phyloP scores from a whole-genome alignment of 164 flowering plant species.

The Magnolia kwangsiensis region DNA sequence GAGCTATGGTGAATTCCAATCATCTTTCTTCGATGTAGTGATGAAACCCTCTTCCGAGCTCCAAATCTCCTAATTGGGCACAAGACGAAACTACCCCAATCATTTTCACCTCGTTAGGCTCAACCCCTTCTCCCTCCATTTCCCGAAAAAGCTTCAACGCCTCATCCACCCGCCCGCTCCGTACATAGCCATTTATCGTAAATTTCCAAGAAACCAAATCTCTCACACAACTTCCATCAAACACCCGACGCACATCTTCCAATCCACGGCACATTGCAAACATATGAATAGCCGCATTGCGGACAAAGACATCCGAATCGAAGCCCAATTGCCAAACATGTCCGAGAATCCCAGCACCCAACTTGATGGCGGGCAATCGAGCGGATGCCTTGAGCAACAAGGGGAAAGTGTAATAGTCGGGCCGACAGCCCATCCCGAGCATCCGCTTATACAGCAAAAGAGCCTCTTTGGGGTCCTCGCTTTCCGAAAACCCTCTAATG shows the following conservation, averaged over 20 bases:
- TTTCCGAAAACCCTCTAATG: constrained; percentile 41
- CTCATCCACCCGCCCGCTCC: constrained; percentile 29
- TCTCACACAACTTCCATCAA: constrained; percentile 48
- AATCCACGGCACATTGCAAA: constrained; percentile 29
- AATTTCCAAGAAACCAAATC: constrained; percentile 80
- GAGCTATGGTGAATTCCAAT: too few species aligned
- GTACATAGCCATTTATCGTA: constrained; percentile 64
- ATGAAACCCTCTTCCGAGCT: too few species aligned
- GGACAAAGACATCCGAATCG: constrained; percentile 36
- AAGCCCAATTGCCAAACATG: constrained; percentile 52
- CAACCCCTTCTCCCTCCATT: constrained; percentile 31
- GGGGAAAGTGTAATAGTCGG: constrained; percentile 58
- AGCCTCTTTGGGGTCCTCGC: constrained; percentile 25
- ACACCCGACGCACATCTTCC: constrained; percentile 24
- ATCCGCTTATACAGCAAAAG: constrained; percentile 47
- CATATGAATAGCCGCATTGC: constrained; percentile 45
- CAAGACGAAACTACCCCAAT: too few species aligned
- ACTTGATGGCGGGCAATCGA: constrained; percentile 13
- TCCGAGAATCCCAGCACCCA: constrained; percentile 42
- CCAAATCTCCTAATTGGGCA: too few species aligned
- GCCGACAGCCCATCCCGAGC: constrained; percentile 32
- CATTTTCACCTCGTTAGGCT: too few species aligned
- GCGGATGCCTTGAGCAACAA: constrained; percentile 51
- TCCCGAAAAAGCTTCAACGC: constrained; percentile 39
- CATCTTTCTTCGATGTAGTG: too few species aligned